These are phyloP conservation scores for Chromera velia DNA, from an alignment of 73 alveolate genomes.

Conservation along the genomic window DNA sequence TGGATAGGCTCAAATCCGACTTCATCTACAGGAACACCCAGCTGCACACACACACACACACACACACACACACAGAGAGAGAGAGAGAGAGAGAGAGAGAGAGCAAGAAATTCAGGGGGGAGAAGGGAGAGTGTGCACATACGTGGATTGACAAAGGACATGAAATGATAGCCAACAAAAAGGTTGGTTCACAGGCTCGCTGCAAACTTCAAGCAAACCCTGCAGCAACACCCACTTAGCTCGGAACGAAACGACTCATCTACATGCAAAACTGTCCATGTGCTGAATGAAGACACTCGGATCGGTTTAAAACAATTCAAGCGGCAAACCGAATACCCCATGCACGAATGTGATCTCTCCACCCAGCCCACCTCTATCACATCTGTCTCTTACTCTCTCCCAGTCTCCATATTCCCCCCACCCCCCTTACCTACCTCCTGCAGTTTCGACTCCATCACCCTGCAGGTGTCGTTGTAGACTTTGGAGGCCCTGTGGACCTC, in stretches of 20 bases:
- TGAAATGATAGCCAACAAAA: not conserved
- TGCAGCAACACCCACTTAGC: too few relatives aligned
- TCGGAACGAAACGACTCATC: too few relatives aligned
- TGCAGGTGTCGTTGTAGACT: conserved; percentile 82
- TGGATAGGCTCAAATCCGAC: conserved; percentile 13
- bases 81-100: too few relatives aligned
- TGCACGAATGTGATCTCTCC: not conserved
- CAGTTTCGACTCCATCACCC: conserved; percentile 77
- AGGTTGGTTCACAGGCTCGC: conserved; percentile 9
- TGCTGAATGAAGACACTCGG: not conserved
- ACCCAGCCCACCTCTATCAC: not conserved
- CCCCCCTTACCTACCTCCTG: conserved; percentile 34
- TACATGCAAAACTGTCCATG: not conserved
- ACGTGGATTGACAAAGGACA: not conserved
- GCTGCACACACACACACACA: not conserved
- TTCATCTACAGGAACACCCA: not conserved
- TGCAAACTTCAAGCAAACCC: conserved; percentile 15
- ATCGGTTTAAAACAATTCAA: not conserved
- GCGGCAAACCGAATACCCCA: too few relatives aligned
- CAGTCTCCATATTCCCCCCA: not conserved
- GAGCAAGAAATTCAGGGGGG: not conserved
- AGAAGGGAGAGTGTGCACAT: not conserved
- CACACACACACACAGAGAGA: not conserved
- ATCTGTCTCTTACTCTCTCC: not conserved
- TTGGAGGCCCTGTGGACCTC: conserved; percentile 80